phyloP scores from a whole-genome alignment of 106 monocot species.

The Dioscorea dumetorum region DNA sequence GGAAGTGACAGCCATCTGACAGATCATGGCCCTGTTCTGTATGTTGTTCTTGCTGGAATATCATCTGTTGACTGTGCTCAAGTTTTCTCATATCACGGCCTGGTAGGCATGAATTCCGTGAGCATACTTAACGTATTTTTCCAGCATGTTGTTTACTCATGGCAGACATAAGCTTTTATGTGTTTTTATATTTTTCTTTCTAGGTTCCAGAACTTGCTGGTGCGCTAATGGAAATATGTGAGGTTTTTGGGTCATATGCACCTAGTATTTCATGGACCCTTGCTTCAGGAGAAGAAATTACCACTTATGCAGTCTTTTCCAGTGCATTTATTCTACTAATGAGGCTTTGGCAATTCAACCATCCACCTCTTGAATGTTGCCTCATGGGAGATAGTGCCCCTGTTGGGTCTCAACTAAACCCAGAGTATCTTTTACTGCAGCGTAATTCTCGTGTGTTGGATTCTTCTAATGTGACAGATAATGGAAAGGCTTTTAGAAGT shows the following conservation, averaged over 20 bases:
- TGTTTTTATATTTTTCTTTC: slow-evolving; percentile 5
- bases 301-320: slow-evolving; percentile 77
- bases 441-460: slow-evolving; percentile 52
- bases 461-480: slow-evolving; percentile 17
- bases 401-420: slow-evolving; percentile 88
- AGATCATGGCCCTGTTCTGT: slow-evolving; percentile 68
- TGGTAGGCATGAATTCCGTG: slow-evolving; percentile 43
- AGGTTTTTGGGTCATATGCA: slow-evolving; percentile 75
- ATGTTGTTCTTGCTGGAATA: slow-evolving; percentile 83
- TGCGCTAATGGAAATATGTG: slow-evolving; percentile 90
- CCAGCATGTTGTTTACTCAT: neutral
- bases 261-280: slow-evolving; percentile 63
- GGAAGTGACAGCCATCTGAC: slow-evolving; percentile 79
- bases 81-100: slow-evolving; percentile 91
- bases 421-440: slow-evolving; percentile 77
- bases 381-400: slow-evolving; percentile 90
- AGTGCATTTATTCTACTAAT: slow-evolving; percentile 94
- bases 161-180: neutral
- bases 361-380: slow-evolving; percentile 87
- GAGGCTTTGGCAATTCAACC: slow-evolving; percentile 95
- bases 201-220: slow-evolving; percentile 98
- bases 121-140: neutral
- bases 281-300: slow-evolving; percentile 55
- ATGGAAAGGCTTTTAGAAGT: slow-evolving; percentile 3
- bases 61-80: slow-evolving; percentile 92